Evolutionary conservation across 2,329 filamentous ascomycete species (phyloP).

Genomic region (Coniochaeta hoffmannii): DNA sequence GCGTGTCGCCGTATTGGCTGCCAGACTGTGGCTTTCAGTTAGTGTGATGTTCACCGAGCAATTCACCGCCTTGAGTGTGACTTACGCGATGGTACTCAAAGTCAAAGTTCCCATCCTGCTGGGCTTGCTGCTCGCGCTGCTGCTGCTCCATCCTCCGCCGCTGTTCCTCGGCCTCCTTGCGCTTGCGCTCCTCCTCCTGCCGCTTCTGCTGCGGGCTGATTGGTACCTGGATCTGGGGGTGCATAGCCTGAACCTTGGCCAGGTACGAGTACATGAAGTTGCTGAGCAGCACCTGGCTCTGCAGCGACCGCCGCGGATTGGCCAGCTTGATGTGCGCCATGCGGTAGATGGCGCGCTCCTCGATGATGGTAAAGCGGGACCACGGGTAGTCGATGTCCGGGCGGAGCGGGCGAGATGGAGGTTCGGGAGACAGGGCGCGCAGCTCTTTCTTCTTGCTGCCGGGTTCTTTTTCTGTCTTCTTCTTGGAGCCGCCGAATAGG

Average conservation of each 20-base stretch:
- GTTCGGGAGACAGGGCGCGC: constrained; percentile 73
- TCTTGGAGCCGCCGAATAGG: constrained; percentile 84
- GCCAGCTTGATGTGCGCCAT: constrained; percentile 99
- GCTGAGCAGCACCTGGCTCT: constrained; percentile 91
- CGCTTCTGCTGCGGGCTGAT: constrained; percentile 55
- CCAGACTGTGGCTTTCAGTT: constrained; percentile 13
- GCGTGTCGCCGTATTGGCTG: constrained; percentile 21
- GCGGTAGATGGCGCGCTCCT: constrained; percentile 94
- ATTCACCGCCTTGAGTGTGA: not conserved
- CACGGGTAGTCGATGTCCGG: constrained; percentile 94
- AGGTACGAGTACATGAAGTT: constrained; percentile 99
- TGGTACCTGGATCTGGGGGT: constrained; percentile 90
- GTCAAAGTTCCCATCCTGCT: constrained; percentile 20
- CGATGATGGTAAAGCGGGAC: constrained; percentile 89
- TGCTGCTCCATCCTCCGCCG: constrained; percentile 24
- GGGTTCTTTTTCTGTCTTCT: constrained; percentile 72
- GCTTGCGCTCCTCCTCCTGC: constrained; percentile 37
- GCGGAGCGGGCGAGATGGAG: constrained; percentile 60
- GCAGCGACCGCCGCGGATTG: constrained; percentile 85
- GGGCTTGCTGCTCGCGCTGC: constrained; percentile 13
- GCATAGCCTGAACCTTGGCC: constrained; percentile 97
- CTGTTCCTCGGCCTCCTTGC: constrained; percentile 32
- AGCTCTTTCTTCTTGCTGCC: constrained; percentile 67
- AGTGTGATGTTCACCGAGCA: not conserved
- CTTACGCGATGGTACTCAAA: constrained; percentile 29